A percentile compares a stretch with the other conserved stretches of the same genome.
phyloP scores from a whole-genome alignment of 768 basidiomycete species.

The Fomitopsis serialis region DNA sequence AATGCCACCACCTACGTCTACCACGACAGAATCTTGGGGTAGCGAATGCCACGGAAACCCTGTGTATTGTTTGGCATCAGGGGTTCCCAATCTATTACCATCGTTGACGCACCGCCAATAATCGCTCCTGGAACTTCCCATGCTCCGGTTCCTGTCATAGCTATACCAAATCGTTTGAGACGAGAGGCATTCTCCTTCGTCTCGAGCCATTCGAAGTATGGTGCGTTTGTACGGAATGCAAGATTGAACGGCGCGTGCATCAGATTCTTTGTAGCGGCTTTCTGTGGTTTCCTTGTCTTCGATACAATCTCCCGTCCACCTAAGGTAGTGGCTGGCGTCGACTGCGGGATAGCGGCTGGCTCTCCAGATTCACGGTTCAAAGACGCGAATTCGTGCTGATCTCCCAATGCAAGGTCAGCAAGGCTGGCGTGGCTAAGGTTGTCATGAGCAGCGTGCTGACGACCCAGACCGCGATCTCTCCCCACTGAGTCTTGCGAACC shows the following conservation, averaged over 20 bases:
- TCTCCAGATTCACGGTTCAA: no score
- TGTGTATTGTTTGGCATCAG: slow-evolving; percentile 16
- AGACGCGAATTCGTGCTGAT: neutral
- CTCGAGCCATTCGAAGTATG: slow-evolving; percentile 74
- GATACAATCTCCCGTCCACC: no score
- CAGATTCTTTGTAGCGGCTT: slow-evolving; percentile 25
- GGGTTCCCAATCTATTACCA: neutral
- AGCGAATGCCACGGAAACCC: slow-evolving; percentile 57
- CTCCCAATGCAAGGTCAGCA: neutral
- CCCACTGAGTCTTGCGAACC: no score
- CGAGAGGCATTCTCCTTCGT: slow-evolving; percentile 39
- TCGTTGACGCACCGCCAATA: slow-evolving; percentile 14
- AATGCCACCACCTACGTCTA: slow-evolving; percentile 71
- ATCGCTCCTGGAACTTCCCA: slow-evolving; percentile 51
- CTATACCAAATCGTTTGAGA: slow-evolving; percentile 65
- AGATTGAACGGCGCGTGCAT: slow-evolving; percentile 66
- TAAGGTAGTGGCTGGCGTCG: no score
- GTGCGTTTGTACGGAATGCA: slow-evolving; percentile 49
- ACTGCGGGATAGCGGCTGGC: no score
- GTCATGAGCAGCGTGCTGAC: neutral
- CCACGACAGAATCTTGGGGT: slow-evolving; percentile 42
- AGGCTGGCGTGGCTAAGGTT: neutral
- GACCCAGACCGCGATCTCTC: no score
- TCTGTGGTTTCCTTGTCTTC: no score
- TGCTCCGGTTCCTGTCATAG: slow-evolving; percentile 67